Conservation (phyloP, 768 basidiomycete genomes). For the Filobasidium floriforme region DNA sequence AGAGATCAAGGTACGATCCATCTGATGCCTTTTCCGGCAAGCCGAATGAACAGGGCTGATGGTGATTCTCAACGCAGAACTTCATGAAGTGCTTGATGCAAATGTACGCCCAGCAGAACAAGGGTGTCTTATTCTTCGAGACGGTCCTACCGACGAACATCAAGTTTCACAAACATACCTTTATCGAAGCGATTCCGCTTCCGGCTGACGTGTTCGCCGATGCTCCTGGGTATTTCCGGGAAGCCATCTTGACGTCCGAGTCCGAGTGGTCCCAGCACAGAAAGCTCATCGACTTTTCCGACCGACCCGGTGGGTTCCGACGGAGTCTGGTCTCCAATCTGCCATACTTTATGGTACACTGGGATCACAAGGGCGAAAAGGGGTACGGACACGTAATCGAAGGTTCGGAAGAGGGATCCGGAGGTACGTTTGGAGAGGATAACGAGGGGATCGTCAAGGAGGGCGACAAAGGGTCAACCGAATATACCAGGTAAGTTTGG, state of each 20-base stretch:
- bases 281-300: constrained; percentile 88
- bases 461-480: constrained; percentile 81
- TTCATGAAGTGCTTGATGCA: constrained; percentile 89
- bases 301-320: constrained; percentile 84
- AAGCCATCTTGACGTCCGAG: constrained; percentile 87
- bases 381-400: constrained; percentile 99
- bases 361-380: constrained; percentile 94
- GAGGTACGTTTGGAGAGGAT: constrained; percentile 50
- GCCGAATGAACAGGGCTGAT: not conserved
- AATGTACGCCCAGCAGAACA: constrained; percentile 87
- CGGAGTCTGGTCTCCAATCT: constrained; percentile 92
- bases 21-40: too few species aligned
- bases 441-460: constrained; percentile 61
- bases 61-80: constrained; percentile 48
- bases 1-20: constrained; percentile 59
- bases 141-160: constrained; percentile 64
- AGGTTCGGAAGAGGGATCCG: constrained; percentile 63
- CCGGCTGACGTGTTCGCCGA: constrained; percentile 80
- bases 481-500: constrained; percentile 69
- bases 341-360: constrained; percentile 98
- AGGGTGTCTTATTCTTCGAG: constrained; percentile 92
- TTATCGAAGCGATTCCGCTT: constrained; percentile 86
- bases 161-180: constrained; percentile 82
- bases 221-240: constrained; percentile 89
- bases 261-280: constrained; percentile 98